phyloP scores from a whole-genome alignment of 371 early-diverging fungal genomes.

The Rhizopus arrhizus region DNA sequence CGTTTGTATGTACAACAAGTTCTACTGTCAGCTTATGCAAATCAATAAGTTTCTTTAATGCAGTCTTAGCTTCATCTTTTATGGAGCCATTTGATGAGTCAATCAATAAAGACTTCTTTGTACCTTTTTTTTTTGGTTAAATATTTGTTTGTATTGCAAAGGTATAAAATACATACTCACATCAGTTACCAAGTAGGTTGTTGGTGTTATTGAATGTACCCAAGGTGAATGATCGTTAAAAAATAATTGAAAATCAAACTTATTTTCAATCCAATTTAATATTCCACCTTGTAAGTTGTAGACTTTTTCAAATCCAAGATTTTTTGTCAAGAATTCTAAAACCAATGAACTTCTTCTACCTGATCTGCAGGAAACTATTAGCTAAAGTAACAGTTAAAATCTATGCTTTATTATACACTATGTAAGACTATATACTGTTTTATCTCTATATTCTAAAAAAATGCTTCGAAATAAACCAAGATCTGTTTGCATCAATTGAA shows the following conservation, averaged over 20 bases:
- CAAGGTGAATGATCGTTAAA: conserved; percentile 29
- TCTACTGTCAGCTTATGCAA: background rate
- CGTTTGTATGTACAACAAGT: background rate
- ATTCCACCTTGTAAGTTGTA: conserved; percentile 28
- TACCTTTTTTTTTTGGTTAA: background rate
- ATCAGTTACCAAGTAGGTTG: background rate
- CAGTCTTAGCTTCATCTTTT: conserved; percentile 4
- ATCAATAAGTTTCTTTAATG: background rate
- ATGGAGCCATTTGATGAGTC: background rate
- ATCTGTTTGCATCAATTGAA: conserved; percentile 22
- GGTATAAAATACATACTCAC: conserved; percentile 14
- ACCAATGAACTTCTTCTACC: conserved; percentile 27
- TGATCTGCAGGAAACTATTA: conserved; percentile 28
- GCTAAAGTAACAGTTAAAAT: background rate
- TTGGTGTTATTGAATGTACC: background rate
- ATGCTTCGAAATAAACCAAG: conserved; percentile 23
- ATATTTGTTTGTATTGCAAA: background rate
- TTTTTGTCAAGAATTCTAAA: conserved; percentile 10
- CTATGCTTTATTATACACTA: background rate
- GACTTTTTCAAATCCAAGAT: conserved; percentile 20
- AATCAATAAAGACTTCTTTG: background rate
- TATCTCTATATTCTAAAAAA: conserved; percentile 21
- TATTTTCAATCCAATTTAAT: conserved; percentile 22
- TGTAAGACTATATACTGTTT: conserved; percentile 22
- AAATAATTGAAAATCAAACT: conserved; percentile 16